Evolutionary conservation across 768 basidiomycete species (phyloP).

Genomic region (Mycena rosella): DNA sequence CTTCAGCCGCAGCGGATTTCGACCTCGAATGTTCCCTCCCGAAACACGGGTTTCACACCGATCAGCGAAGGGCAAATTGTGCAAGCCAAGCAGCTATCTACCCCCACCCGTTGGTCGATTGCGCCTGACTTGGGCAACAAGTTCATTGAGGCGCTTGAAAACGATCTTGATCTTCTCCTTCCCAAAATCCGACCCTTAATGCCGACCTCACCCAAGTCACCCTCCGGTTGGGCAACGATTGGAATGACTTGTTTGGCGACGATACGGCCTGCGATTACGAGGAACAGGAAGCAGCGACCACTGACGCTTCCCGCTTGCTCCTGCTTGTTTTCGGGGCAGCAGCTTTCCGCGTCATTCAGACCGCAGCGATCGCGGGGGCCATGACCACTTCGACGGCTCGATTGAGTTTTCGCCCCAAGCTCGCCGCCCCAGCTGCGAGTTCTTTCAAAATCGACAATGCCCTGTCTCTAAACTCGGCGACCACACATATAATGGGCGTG

Average conservation of each 20-base stretch:
- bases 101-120: constrained; percentile 13
- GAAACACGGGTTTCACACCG: not conserved
- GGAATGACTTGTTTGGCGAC: constrained; percentile 1
- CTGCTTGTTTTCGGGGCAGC: not conserved
- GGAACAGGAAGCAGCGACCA: not conserved
- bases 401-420: not conserved
- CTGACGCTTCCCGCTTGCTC: not conserved
- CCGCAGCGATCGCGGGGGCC: not conserved
- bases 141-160: not conserved
- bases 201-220: not conserved
- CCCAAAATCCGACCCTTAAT: not conserved
- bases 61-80: constrained; percentile 7
- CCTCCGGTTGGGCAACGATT: not conserved
- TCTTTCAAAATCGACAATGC: not conserved
- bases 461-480: not conserved
- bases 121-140: not conserved
- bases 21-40: not conserved
- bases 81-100: not conserved
- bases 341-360: not conserved
- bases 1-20: constrained; percentile 8
- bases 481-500: not conserved
- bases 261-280: not conserved
- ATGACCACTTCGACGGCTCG: not conserved
- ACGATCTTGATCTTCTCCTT: not conserved
- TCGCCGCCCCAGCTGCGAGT: not conserved